Base-by-base conservation (phyloP, 257 asterid genomes). In the Anisodus tanguticus region DNA sequence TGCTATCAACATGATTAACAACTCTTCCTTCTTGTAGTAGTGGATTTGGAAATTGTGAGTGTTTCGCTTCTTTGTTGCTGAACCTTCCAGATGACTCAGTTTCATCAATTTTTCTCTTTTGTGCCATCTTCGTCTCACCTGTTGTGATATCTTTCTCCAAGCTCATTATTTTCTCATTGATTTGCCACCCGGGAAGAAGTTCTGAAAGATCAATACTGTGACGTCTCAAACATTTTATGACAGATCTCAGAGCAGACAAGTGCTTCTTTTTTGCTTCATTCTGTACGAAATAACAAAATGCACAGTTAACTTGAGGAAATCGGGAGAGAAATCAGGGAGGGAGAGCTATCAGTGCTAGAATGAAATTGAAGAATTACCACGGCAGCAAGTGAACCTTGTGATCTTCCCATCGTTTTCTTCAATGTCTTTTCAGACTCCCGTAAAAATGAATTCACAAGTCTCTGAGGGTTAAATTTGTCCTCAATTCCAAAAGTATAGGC, bases 111-210 rank as follows among this genome's bases (percentile, higher is more conserved):
- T 88, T 95, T 88, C 98, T 90, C 87, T 93, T 94, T 39, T 86
- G 88, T 9, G 85, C 92, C 15, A 51, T 54, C 70, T 85, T 91
- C 77, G 35, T 1, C 80, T 82, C 88, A 37, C 85, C 88, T 6
- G 43, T 89, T 12, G 90, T 57, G 41, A 91, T 89, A 3, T 91
- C 95, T 82, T 86, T 91, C 87, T 95, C 92, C 88, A 94, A 86
- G 86, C 80, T 82, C 69, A 80, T n/a, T 22, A 93, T 92, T 83
- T 86, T 88, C 72, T 91, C 93, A 35, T 80, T 86, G 83, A 95
- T 87, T 89, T 95, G 93, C 97, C 98, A 95, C 59, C 93, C 97
- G 0, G 98, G 89, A 83, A 95, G 90, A 78, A 92, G 85, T 86
- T 90, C 85, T 45, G 92, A 70, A 9, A 90, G 88, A 83, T 95